A percentile compares a stretch with the other conserved stretches of the same genome.
Conservation (phyloP, 805 yeast species). For the Lachancea sp. region DNA sequence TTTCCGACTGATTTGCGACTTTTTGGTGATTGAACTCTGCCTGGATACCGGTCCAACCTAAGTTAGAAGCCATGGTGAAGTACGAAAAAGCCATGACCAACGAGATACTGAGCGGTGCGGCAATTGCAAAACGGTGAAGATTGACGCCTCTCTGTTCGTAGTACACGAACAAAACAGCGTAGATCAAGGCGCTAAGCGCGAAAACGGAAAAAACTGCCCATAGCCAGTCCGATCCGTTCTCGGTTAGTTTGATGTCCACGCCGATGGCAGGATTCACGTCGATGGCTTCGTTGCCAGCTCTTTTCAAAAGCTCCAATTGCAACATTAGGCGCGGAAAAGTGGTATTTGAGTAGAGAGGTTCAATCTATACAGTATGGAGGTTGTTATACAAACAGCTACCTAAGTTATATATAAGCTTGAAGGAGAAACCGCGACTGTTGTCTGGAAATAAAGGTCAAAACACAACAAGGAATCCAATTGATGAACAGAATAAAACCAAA, state of each 20-base stretch:
- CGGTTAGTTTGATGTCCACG: slow-evolving; percentile 46
- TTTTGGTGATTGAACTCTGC: slow-evolving; percentile 37
- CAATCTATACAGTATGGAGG: not conserved
- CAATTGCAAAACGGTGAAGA: slow-evolving; percentile 15
- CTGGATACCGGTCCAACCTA: slow-evolving; percentile 39
- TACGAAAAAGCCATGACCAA: slow-evolving; percentile 36
- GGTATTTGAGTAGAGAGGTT: not conserved
- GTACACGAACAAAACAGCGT: slow-evolving; percentile 12
- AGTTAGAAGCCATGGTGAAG: slow-evolving; percentile 41
- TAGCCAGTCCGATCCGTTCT: slow-evolving; percentile 60
- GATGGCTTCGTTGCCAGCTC: slow-evolving; percentile 36
- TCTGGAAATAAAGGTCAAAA: not conserved
- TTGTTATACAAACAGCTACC: not conserved
- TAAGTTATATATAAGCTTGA: not conserved
- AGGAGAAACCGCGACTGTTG: not conserved
- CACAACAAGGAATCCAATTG: not conserved
- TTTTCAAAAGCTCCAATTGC: slow-evolving; percentile 9
- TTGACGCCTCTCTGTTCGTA: slow-evolving; percentile 12
- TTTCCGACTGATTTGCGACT: slow-evolving; percentile 19
- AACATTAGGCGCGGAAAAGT: too few relatives aligned
- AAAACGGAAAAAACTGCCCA: slow-evolving; percentile 51
- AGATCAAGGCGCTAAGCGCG: slow-evolving; percentile 10
- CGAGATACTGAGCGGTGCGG: slow-evolving; percentile 32
- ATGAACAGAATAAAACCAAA: not conserved
- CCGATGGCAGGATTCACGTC: slow-evolving; percentile 38